Conservation (phyloP, 1,139 yeast species). For the Suhomyces taliae region DNA sequence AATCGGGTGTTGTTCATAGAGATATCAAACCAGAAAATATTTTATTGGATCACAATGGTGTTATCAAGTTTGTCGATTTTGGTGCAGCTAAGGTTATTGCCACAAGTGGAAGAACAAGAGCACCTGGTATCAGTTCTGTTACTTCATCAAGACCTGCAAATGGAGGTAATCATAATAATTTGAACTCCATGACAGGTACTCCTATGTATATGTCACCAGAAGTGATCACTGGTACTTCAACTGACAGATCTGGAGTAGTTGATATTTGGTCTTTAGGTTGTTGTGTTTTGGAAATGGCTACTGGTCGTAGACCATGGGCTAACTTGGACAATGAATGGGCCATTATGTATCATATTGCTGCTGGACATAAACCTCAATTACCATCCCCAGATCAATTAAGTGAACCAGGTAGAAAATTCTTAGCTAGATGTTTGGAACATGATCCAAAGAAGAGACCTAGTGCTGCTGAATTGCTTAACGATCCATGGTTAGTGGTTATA, state of each 20-base stretch:
- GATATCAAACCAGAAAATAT: slow-evolving; percentile 97
- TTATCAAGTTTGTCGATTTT: slow-evolving; percentile 91
- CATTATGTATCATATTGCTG: slow-evolving; percentile 96
- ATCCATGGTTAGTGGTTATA: slow-evolving; percentile 86
- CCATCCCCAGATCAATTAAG: slow-evolving; percentile 81
- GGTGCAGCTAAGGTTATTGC: slow-evolving; percentile 98
- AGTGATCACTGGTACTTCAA: slow-evolving; percentile 75
- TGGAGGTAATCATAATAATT: slow-evolving; percentile 23
- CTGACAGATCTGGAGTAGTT: slow-evolving; percentile 69
- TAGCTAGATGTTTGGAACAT: slow-evolving; percentile 75
- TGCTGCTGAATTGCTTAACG: slow-evolving; percentile 81
- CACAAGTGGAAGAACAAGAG: slow-evolving; percentile 54
- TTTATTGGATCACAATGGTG: slow-evolving; percentile 86
- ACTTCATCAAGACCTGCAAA: slow-evolving; percentile 11
- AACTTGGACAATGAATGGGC: slow-evolving; percentile 97
- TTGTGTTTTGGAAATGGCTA: slow-evolving; percentile 79
- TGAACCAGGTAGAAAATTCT: slow-evolving; percentile 66
- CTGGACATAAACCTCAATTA: slow-evolving; percentile 86
- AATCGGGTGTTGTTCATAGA: slow-evolving; percentile 93
- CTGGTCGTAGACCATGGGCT: slow-evolving; percentile 86
- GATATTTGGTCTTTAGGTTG: slow-evolving; percentile 88
- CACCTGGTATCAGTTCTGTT: slow-evolving; percentile 15
- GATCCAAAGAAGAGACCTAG: slow-evolving; percentile 77
- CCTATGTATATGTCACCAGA: slow-evolving; percentile 99
- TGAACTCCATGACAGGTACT: slow-evolving; percentile 80